Evolutionary conservation across 192 early-diverging fungal species (phyloP), one percentile per base, ranked within the genome.

Genomic region (Coemansia sp.): DNA sequence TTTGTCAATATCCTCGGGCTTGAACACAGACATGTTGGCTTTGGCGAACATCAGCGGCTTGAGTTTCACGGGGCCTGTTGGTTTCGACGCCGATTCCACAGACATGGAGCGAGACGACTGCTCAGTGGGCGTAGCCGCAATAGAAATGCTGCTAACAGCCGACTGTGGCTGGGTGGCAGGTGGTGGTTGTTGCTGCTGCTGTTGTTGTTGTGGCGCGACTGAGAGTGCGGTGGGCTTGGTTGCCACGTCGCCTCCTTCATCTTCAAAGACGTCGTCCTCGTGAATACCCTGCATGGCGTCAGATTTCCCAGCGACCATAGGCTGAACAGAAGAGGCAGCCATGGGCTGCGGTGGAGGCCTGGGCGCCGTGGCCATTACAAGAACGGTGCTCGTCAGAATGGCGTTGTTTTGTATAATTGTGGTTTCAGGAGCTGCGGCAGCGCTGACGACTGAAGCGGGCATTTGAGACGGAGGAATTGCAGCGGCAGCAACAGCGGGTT

Each of bases 1-100:
- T 68, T 83, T 78, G 75, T 83, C 80, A 22, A 83, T 43, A 38
- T 83, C 80, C 0, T 73, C 72, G 31, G 80, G 80, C 64, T 78
- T 83, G 73, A 83, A 83, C 10, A 70, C 68, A 5, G 80, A 68
- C 49, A 64, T 55, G 39, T 47, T 61, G 18, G 72, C 80, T 31
- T 69, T 69, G 47, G 64, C 75, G 20, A 83, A 34, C 80, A 78
- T 72, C 57, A 68, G 58, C 13, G 75, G 80, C 47, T 60, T 68
- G 20, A 74, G 65, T 49, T 58, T 65, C 44, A 24, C 62, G 1
- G 29, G 18, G 9, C 24, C 44, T 18, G 11, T 49, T 8, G 22
- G 34, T n/a, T 57, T 57, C 27, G 53, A 31, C 27, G 53, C 27
- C 12, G 53, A 27, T 27, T 13, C 53, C n/a, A 13, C 27, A 12